Evolutionary conservation across 1,284 basidiomycete species (phyloP), one percentile per base, ranked within the genome.

Genomic region (Boletus sp.): DNA sequence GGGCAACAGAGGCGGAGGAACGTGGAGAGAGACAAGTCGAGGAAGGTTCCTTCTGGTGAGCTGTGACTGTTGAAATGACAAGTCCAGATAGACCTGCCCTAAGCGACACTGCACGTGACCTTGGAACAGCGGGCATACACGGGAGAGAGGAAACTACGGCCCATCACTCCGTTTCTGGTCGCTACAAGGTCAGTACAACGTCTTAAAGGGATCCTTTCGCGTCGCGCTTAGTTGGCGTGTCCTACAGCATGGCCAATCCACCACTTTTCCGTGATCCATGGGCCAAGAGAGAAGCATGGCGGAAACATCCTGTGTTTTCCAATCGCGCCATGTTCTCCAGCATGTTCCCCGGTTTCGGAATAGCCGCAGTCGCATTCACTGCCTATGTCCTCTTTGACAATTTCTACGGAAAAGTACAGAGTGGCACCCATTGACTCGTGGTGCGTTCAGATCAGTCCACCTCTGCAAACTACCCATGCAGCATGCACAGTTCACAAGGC

Each of bases 251-350:
- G 81, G 59, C 77, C 34, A 76, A 77, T 55, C 74, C 74, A 41
- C 86, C 85, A 36, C 71, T 92, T 47, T 94, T 85, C 67, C 83
- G 91, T 68, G 93, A 97, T 68, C 91, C 93, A 45, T 96, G 93
- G 94, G 91, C 90, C 19, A 92, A 90, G 72, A 76, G 85, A 53
- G 93, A 97, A 65, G 91, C 92, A 44, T 97, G 93, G 93, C 80
- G 93, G 61, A 93, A 86, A 70, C 82, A 82, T 63, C 84, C 89
- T 36, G 81, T 94, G 57, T 96, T 96, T 75, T 78, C 81, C 51
- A 90, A 84, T 60, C 80, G 84, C 48, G 78, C 81, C 58, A 90
- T 92, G 88, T 85, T 95, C 71, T 79, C 83, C 59, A 88, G 80
- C 72, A 68, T 94, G 57, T 93, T 96, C 70, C 94, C 94, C 42